phyloP scores from a whole-genome alignment of 352 stramenopile genomes.

The Thalassiosira hispida region DNA sequence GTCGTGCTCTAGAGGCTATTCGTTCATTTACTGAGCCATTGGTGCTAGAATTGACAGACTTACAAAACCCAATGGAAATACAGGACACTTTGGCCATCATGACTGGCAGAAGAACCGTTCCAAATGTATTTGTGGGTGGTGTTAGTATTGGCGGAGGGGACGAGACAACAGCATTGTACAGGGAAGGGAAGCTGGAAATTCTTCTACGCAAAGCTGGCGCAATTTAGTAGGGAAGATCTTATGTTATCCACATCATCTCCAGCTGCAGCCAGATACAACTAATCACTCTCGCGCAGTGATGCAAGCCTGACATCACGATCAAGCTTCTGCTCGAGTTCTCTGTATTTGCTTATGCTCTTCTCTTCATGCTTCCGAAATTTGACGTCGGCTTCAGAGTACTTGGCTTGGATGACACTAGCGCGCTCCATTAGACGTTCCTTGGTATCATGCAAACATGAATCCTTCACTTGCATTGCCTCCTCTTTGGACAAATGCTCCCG shows the following conservation, averaged over 20 bases:
- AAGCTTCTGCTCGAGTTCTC: conserved; percentile 36
- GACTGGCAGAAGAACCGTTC: conserved; percentile 92
- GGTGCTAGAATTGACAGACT: conserved; percentile 73
- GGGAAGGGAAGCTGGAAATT: conserved; percentile 87
- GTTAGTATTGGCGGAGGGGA: conserved; percentile 93
- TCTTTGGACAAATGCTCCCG: conserved; percentile 25
- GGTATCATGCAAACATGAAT: conserved; percentile 20
- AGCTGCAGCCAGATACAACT: background rate
- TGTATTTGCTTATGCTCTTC: conserved; percentile 28
- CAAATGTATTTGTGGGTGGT: conserved; percentile 95
- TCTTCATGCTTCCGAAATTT: conserved; percentile 37
- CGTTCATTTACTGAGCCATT: conserved; percentile 76
- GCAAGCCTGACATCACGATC: conserved; percentile 34
- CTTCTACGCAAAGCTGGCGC: conserved; percentile 70
- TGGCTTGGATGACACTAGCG: conserved; percentile 31
- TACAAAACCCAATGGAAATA: conserved; percentile 85
- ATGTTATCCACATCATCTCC: background rate
- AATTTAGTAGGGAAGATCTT: conserved; percentile 3
- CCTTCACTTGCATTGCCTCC: conserved; percentile 17
- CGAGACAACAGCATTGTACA: conserved; percentile 88
- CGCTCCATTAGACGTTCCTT: conserved; percentile 34
- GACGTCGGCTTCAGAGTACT: conserved; percentile 19
- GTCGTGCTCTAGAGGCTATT: conserved; percentile 88
- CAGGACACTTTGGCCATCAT: conserved; percentile 89
- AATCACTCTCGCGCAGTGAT: conserved; percentile 1